These are phyloP conservation scores for Westerdykella sp. DNA, from an alignment of 2,329 filamentous ascomycete species.

Conservation along the genomic window DNA sequence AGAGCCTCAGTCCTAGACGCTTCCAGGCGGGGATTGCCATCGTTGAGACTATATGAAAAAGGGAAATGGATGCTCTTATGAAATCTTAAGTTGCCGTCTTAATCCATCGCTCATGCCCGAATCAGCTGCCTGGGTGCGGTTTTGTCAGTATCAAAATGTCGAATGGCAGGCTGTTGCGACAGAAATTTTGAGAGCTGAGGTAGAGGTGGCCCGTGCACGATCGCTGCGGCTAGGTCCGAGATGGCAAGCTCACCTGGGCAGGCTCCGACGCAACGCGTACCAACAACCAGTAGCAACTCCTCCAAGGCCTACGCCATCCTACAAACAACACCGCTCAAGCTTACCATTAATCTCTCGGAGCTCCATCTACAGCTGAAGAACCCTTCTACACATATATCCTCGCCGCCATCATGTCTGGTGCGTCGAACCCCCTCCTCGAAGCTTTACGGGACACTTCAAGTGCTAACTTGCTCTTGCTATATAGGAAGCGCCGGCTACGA, in stretches of 20 bases:
- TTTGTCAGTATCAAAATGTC: slow-evolving; percentile 23
- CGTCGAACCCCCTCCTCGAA: slow-evolving; percentile 17
- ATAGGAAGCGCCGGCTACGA: slow-evolving; percentile 65
- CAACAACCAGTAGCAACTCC: slow-evolving; percentile 17
- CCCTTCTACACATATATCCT: slow-evolving; percentile 18
- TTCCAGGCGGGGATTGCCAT: slow-evolving; percentile 51
- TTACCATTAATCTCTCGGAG: slow-evolving; percentile 24
- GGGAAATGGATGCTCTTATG: slow-evolving; percentile 22
- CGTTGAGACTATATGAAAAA: slow-evolving; percentile 25
- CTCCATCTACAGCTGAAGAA: slow-evolving; percentile 26
- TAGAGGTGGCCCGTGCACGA: slow-evolving; percentile 13
- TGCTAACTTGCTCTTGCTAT: slow-evolving; percentile 26
- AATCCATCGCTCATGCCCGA: slow-evolving; percentile 31
- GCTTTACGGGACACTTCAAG: slow-evolving; percentile 10
- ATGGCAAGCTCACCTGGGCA: slow-evolving; percentile 12
- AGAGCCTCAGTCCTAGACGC: slow-evolving; percentile 54
- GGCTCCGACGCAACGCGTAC: slow-evolving; percentile 28
- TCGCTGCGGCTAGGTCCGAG: slow-evolving; percentile 16
- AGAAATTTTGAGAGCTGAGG: slow-evolving; percentile 29
- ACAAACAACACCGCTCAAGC: slow-evolving; percentile 18
- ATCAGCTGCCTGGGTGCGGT: slow-evolving; percentile 25
- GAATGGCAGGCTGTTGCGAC: slow-evolving; percentile 27
- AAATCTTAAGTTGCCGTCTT: slow-evolving; percentile 13
- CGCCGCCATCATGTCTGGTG: slow-evolving; percentile 39
- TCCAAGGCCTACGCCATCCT: slow-evolving; percentile 12